Evolutionary conservation across 2,329 filamentous ascomycete genomes (phyloP), one percentile per base, ranked within the genome.

Genomic region (Leptodontidium sp.): DNA sequence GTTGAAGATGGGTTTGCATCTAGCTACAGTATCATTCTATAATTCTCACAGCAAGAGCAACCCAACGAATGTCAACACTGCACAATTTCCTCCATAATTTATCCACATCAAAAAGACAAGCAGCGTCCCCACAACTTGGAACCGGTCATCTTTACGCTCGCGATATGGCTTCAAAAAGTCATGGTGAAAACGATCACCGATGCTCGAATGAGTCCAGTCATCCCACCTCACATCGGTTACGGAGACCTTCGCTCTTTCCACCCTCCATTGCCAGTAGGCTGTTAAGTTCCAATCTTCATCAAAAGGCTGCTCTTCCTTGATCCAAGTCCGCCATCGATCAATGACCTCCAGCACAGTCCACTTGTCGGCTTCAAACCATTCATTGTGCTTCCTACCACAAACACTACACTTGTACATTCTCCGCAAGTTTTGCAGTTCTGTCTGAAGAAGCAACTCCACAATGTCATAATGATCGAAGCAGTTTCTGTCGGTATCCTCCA

Each of bases 221-320:
- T 70, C 66, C 72, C 72, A 73, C 52, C 71, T 50, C 9, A 70
- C 57, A n/a, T 62, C 35, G 15, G 45, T 47, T 7, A 68, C 21
- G 14, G 21, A 65, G 26, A 52, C 67, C 17, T 65, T 62, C 12
- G 71, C n/a, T 24, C 61, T 64, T 4, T 62, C 49, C 5, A 72
- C 68, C 53, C 43, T 69, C 69, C 71, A 72, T n/a, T 58, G 26
- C 72, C 72, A 74, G 43, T 69, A 72, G 3, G 61, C 29, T 43
- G 38, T 71, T n/a, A 70, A 49, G 21, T 52, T 64, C 17, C 68
- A 67, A 15, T 57, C 52, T 5, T 66, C 35, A 14, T 66, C 59
- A 59, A 70, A 72, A 8, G 69, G 71, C 43, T 67, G 55, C 21
- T 68, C 45, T 12, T 52, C 45, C 26, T 50, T 58, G 17, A 74